Base-by-base conservation (phyloP, 495 filamentous ascomycete genomes). In the Penicillium odoratum region DNA sequence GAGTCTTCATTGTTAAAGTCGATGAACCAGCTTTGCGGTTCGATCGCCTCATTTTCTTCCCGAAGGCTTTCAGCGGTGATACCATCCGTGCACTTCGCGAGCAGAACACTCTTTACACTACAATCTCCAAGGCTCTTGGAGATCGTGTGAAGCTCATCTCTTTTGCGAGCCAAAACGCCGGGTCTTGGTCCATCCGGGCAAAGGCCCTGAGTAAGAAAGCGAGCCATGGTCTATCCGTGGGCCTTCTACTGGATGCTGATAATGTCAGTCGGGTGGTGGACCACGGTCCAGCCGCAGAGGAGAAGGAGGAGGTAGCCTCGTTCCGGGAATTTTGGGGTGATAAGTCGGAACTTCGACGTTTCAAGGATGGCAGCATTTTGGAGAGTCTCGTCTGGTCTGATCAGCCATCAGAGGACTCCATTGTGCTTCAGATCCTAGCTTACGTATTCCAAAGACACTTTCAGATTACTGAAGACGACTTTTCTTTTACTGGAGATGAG, bases 271-370 rank as follows among this genome's bases (percentile, higher is more conserved):
- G 92, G 21, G 77, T 82, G 21, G 86, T 97, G 44, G 94, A 98
- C 63, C 87, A 91, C 64, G 94, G 94, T 3, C 94, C 94, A 3
- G 68, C 86, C 0, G 90, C 90, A 4, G 91, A 97, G 68, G 80
- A 91, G 48, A 91, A 79, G 57, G 72, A 72, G 21, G 77, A 74
- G 57, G 74, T 79, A 29, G 69, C 71, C 36, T 67, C 68, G 1
- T 82, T 81, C 61, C 71, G 77, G 21, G 65, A 64, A 5, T 83
- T 83, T 55, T 83, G 80, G 81, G 81, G 80, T 30, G 72, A 77
- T 15, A 83, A 83, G 60, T 74, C 81, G 9, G 80, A 83, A 60
- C 66, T 83, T 42, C 74, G 81, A 53, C 73, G 81, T 28, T 83
- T 82, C 63, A 81, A 81, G 56, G 82, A 83, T 59, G 81, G 80